Conservation (phyloP, 2,329 filamentous ascomycete genomes). For the Aspergillus ochraceoroseus region DNA sequence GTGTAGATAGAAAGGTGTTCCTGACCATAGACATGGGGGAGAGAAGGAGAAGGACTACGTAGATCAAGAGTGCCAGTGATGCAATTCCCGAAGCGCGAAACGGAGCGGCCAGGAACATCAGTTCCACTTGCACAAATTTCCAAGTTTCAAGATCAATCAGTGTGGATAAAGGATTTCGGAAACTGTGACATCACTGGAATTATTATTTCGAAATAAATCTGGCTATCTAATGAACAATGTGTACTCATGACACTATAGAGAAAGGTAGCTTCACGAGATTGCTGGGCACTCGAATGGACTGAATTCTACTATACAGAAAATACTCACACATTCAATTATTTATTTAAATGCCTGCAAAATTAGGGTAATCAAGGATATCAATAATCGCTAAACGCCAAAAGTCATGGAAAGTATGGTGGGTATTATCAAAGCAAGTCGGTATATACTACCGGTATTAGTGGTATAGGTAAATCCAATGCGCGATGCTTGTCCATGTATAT, state of each 20-base stretch:
- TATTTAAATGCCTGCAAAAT: slow-evolving; percentile 15
- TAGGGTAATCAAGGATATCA: slow-evolving; percentile 10
- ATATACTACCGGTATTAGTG: slow-evolving; percentile 13
- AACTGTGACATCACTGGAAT: background rate
- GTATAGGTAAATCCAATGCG: background rate
- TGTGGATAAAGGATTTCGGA: background rate
- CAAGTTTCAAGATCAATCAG: slow-evolving; percentile 1
- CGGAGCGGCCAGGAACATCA: slow-evolving; percentile 19
- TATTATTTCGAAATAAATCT: no score
- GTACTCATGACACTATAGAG: no score
- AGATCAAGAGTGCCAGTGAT: slow-evolving; percentile 15
- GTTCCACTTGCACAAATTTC: slow-evolving; percentile 5
- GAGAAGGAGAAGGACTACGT: slow-evolving; percentile 7
- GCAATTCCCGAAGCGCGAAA: slow-evolving; percentile 6
- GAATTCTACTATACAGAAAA: slow-evolving; percentile 21
- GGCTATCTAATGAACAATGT: no score
- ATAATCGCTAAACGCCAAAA: slow-evolving; percentile 12
- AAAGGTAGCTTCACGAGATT: no score
- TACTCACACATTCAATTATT: background rate
- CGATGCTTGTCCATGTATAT: slow-evolving; percentile 3
- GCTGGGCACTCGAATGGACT: no score
- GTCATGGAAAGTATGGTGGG: slow-evolving; percentile 6
- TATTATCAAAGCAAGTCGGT: slow-evolving; percentile 14
- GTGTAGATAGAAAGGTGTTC: no score
- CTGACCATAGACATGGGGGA: slow-evolving; percentile 6